A percentile compares a stretch with the other conserved stretches of the same genome.
phyloP scores from a whole-genome alignment of 78 protist species.

The Tieghemostelium lacteum region DNA sequence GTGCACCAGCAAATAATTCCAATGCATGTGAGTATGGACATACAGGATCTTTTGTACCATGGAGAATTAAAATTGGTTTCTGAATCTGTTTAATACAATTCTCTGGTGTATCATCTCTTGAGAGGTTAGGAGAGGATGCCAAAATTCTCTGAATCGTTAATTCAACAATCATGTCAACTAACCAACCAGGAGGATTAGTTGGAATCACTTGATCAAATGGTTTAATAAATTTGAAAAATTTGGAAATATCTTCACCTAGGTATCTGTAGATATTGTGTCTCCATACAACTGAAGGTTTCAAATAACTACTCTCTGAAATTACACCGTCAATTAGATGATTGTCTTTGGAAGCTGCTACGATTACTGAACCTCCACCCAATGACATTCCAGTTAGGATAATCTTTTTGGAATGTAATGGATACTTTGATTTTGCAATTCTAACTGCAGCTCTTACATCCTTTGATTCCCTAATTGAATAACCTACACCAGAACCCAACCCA shows the following conservation, averaged over 20 bases:
- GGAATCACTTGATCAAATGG: slow-evolving; percentile 11
- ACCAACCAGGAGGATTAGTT: slow-evolving; percentile 39
- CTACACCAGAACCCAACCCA: slow-evolving; percentile 8
- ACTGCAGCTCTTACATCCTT: slow-evolving; percentile 69
- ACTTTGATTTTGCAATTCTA: background rate
- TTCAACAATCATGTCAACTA: background rate
- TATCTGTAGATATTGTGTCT: slow-evolving; percentile 41
- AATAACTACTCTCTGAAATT: slow-evolving; percentile 45
- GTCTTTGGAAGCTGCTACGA: slow-evolving; percentile 51
- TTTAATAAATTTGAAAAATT: slow-evolving; percentile 18
- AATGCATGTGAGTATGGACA: slow-evolving; percentile 25
- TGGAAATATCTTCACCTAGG: slow-evolving; percentile 10
- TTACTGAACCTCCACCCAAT: slow-evolving; percentile 55
- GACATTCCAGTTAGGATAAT: slow-evolving; percentile 65
- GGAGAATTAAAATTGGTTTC: slow-evolving; percentile 54
- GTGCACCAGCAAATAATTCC: slow-evolving; percentile 2
- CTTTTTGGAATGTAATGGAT: slow-evolving; percentile 12
- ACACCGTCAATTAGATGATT: slow-evolving; percentile 59
- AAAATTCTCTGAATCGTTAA: background rate
- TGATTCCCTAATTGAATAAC: slow-evolving; percentile 35
- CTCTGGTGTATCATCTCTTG: background rate
- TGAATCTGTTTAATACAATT: background rate
- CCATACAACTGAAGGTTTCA: background rate
- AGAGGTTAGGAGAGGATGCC: background rate
- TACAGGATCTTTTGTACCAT: slow-evolving; percentile 39